phyloP scores from a whole-genome alignment of 2,329 filamentous ascomycete genomes.

The Aureobasidium vineae region DNA sequence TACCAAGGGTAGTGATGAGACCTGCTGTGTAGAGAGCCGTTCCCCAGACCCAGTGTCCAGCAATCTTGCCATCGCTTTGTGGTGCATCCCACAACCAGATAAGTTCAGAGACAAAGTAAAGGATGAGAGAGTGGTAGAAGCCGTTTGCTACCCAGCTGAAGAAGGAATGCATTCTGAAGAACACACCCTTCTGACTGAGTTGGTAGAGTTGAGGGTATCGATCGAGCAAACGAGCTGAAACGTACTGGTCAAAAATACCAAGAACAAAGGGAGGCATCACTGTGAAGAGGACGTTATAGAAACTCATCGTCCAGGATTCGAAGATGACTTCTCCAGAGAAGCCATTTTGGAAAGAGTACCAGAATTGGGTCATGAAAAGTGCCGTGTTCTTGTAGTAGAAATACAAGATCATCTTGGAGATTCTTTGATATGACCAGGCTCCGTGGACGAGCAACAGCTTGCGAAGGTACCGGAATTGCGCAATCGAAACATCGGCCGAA shows the following conservation, averaged over 20 bases:
- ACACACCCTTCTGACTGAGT: constrained; percentile 86
- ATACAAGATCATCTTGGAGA: constrained; percentile 95
- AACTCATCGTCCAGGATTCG: constrained; percentile 98
- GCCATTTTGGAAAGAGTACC: constrained; percentile 98
- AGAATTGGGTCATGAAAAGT: constrained; percentile 98
- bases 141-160: constrained; percentile 90
- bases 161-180: constrained; percentile 92
- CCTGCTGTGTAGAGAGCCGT: constrained; percentile 91
- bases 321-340: constrained; percentile 98
- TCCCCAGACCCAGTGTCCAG: constrained; percentile 98
- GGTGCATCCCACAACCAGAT: constrained; percentile 82
- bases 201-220: constrained; percentile 95
- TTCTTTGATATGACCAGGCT: constrained; percentile 94
- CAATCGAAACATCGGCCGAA: constrained; percentile 93
- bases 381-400: constrained; percentile 99
- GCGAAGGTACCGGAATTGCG: constrained; percentile 89
- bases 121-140: constrained; percentile 88
- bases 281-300: constrained; percentile 99
- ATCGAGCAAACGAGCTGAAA: constrained; percentile 88
- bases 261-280: constrained; percentile 89
- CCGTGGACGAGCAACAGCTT: constrained; percentile 95
- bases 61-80: constrained; percentile 72
- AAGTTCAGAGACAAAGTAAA: constrained; percentile 81
- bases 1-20: constrained; percentile 89
- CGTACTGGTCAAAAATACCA: constrained; percentile 96